These are phyloP conservation scores for Geotrichum macrosporum DNA, from an alignment of 1,139 yeast species.

Conservation along the genomic window DNA sequence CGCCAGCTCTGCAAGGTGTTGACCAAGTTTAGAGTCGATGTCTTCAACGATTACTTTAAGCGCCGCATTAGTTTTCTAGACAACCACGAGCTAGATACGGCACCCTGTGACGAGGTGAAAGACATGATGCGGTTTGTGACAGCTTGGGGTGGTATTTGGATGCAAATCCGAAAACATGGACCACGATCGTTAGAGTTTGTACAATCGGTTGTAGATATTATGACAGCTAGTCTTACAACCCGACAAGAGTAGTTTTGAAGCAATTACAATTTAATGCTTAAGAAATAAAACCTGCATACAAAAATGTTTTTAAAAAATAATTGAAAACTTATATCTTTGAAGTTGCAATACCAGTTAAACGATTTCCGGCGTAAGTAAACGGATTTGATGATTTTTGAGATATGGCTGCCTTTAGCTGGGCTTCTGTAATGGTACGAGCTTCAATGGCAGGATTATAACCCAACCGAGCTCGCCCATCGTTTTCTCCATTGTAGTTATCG, in stretches of 20 bases:
- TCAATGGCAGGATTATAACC: slow-evolving; percentile 36
- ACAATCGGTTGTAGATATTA: slow-evolving; percentile 7
- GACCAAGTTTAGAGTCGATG: neutral
- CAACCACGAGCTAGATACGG: neutral
- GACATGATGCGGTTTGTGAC: slow-evolving; percentile 44
- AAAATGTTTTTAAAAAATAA: too few species aligned
- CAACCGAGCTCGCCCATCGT: slow-evolving; percentile 30
- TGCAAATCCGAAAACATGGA: slow-evolving; percentile 7
- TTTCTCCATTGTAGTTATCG: slow-evolving; percentile 14
- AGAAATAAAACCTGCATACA: too few species aligned
- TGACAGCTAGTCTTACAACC: neutral
- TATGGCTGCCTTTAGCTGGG: slow-evolving; percentile 18
- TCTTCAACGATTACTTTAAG: slow-evolving; percentile 5
- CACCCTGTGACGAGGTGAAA: neutral
- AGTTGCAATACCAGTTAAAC: slow-evolving; percentile 12
- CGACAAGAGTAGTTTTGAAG: neutral
- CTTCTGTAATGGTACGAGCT: slow-evolving; percentile 28
- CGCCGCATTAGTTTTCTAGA: slow-evolving; percentile 1
- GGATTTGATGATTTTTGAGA: slow-evolving; percentile 8
- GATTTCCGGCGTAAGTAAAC: slow-evolving; percentile 20
- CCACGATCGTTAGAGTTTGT: slow-evolving; percentile 6
- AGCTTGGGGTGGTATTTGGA: slow-evolving; percentile 51
- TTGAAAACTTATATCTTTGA: neutral
- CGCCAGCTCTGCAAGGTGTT: neutral
- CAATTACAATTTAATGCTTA: too few species aligned